These are phyloP conservation scores for Trypanosoma avium DNA, from an alignment of 208 protist genomes.

Conservation along the genomic window DNA sequence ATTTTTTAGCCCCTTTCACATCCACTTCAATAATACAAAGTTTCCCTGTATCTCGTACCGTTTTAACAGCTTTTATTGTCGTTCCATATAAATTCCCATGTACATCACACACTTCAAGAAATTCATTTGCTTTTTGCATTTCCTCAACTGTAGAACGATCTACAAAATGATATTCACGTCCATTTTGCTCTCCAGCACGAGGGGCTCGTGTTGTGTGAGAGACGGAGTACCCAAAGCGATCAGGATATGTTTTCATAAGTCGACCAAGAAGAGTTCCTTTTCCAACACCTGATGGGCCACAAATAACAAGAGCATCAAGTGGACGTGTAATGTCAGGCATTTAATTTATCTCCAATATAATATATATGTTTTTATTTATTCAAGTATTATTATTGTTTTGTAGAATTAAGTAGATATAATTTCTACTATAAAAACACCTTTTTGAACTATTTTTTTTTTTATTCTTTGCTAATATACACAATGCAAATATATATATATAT, in stretches of 20 bases:
- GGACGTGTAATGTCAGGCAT: constrained; percentile 18
- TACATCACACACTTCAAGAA: constrained; percentile 92
- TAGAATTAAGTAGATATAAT: no score
- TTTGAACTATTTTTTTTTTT: no score
- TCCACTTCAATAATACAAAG: constrained; percentile 92
- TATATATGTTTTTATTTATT: no score
- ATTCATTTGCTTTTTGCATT: constrained; percentile 72
- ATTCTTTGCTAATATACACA: no score
- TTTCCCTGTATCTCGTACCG: constrained; percentile 68
- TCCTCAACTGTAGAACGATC: constrained; percentile 58
- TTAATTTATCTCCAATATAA: not conserved
- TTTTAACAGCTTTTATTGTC: constrained; percentile 68
- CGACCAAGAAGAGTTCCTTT: constrained; percentile 91
- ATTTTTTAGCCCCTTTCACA: constrained; percentile 87
- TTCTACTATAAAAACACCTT: no score
- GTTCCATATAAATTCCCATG: constrained; percentile 97
- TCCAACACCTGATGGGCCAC: constrained; percentile 91
- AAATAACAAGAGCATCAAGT: constrained; percentile 86
- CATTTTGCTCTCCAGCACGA: constrained; percentile 83
- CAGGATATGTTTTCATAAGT: constrained; percentile 70
- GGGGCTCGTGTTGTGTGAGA: constrained; percentile 92
- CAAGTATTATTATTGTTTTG: no score
- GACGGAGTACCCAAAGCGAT: constrained; percentile 89
- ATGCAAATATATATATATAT: no score
- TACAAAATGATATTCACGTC: constrained; percentile 92